These are phyloP conservation scores for Ensete ventricosum DNA, from an alignment of 176 grass and related monocot species.

Conservation along the genomic window DNA sequence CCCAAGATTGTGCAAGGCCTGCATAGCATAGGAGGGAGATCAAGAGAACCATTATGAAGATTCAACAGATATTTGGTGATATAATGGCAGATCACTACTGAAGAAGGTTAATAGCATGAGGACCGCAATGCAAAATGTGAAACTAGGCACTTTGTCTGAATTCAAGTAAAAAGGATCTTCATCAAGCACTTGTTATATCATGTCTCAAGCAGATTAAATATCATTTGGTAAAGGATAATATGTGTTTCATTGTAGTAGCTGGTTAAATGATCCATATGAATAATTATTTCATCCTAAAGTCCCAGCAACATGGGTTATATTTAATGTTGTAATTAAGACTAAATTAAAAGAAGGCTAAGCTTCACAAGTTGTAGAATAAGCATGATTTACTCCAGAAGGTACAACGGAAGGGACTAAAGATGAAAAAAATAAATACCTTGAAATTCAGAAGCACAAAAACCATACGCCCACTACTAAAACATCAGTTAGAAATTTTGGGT, in stretches of 20 bases:
- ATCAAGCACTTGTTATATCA: too few relatives aligned
- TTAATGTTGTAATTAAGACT: background rate
- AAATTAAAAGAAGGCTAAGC: background rate
- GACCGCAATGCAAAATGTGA: too few relatives aligned
- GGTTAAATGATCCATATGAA: too few relatives aligned
- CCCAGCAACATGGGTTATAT: background rate
- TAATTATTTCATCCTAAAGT: background rate
- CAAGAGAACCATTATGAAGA: background rate
- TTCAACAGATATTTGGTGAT: background rate
- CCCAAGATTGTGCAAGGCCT: constrained; percentile 80
- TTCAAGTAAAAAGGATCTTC: too few relatives aligned
- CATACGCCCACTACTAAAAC: background rate
- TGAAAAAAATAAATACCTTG: background rate
- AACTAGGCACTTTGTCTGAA: too few relatives aligned
- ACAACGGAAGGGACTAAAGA: background rate
- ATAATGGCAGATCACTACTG: background rate
- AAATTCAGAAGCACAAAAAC: background rate
- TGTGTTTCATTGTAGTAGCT: too few relatives aligned
- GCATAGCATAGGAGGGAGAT: constrained; percentile 13
- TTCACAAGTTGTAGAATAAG: background rate
- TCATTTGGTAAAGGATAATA: too few relatives aligned
- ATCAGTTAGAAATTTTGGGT: background rate
- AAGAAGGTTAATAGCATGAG: background rate
- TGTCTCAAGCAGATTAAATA: too few relatives aligned
- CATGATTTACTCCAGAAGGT: background rate